phyloP scores from a whole-genome alignment of 441 rosid genomes.

The Erysimum pusillum region DNA sequence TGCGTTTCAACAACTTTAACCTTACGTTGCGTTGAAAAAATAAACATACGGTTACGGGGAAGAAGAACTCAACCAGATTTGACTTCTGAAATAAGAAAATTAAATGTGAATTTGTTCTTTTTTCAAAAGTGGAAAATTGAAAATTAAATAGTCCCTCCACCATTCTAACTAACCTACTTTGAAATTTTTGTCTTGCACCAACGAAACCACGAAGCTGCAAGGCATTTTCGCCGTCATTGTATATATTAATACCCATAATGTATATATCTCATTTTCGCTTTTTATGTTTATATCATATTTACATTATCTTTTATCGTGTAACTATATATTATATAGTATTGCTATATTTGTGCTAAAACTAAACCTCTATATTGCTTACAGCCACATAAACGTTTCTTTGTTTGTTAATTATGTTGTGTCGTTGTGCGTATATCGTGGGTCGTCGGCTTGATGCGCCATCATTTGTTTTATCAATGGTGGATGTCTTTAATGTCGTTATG shows the following conservation, averaged over 20 bases:
- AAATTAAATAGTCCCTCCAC: constrained; percentile 35
- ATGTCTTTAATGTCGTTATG: constrained; percentile 11
- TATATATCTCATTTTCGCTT: not conserved
- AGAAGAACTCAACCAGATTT: constrained; percentile 2
- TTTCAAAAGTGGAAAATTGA: constrained; percentile 5
- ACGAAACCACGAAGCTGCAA: constrained; percentile 44
- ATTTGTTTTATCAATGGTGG: constrained; percentile 29
- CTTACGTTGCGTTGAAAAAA: constrained; percentile 32
- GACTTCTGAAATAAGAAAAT: constrained; percentile 25
- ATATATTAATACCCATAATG: constrained; percentile 12
- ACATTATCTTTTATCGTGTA: not conserved
- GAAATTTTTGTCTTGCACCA: constrained; percentile 37
- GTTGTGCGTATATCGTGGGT: constrained; percentile 30
- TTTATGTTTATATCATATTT: constrained; percentile 5
- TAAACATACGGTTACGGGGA: constrained; percentile 22
- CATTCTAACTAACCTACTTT: constrained; percentile 46
- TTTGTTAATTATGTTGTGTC: constrained; percentile 15
- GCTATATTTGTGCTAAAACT: constrained; percentile 8
- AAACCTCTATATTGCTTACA: constrained; percentile 27
- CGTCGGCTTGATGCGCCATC: constrained; percentile 36
- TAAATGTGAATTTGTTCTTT: constrained; percentile 23
- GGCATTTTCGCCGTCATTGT: constrained; percentile 41
- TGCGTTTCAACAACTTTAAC: constrained; percentile 32
- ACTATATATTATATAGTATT: not conserved
- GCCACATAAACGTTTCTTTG: constrained; percentile 6